Evolutionary conservation across 169 alveolate species (phyloP), one percentile per base, ranked within the genome.

Genomic region (Cryptosporidium sp.): DNA sequence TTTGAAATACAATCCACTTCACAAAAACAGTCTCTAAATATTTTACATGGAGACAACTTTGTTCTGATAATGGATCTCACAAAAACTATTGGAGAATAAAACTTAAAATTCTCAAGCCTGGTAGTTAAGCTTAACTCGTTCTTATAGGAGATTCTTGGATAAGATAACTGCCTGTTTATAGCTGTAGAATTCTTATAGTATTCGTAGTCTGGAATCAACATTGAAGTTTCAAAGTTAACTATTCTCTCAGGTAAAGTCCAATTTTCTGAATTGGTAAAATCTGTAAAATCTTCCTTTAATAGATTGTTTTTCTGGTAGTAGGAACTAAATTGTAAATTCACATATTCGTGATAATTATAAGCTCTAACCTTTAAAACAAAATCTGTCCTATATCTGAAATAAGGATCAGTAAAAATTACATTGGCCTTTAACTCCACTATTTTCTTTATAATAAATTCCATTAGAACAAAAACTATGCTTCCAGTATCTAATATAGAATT

Each of bases 351-450:
- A 39, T 61, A 23, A 44, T 80, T 60, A 29, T 62, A 65, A 6
- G 89, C 60, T 33, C 48, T 67, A 5, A 80, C 51, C 12, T 65
- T 65, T 10, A 80, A 31, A 16, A 61, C 89, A 29, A 44, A 62
- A 6, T 80, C 67, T 16, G 89, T 80, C 65, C 70, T 80, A 33
- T 80, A 80, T 80, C 89, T 80, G 53, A 61, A 80, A 65, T 62
- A 80, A 23, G 89, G 75, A 44, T 80, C 89, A 16, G 80, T 61
- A 16, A 80, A 62, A n/a, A 80, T 65, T 14, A 80, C 68, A 37
- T 48, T 80, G 8, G 80, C 62, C 31, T 62, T 80, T 5, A 80
- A 48, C 39, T 80, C 75, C 2, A 26, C 29, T 1, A 80, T 80
- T 16, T 48, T 31, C 23, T 14, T 65, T 8, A 80, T 26, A n/a